phyloP scores from a whole-genome alignment of 345 rosid genomes.

The Cardamine chenopodiifolia region DNA sequence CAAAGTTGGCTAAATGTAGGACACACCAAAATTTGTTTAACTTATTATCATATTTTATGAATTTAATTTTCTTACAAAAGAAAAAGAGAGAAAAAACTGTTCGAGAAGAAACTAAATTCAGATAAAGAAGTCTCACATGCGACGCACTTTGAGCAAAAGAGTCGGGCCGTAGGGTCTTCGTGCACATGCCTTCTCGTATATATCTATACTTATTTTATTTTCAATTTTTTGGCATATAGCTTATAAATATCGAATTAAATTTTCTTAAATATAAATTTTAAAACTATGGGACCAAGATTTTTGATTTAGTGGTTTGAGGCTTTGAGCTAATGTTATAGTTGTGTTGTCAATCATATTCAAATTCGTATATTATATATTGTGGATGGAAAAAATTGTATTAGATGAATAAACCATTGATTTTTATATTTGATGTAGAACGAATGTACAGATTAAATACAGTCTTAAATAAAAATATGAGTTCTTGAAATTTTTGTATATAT shows the following conservation, averaged over 20 bases:
- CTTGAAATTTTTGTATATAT: not conserved
- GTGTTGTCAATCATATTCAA: not conserved
- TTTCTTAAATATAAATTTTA: not conserved
- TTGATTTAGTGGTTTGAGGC: not conserved
- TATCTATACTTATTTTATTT: slow-evolving; percentile 21
- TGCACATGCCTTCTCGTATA: slow-evolving; percentile 45
- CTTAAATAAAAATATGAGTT: not conserved
- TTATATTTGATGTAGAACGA: not conserved
- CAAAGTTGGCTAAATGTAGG: slow-evolving; percentile 37
- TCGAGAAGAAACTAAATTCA: slow-evolving; percentile 41
- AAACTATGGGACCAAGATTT: not conserved
- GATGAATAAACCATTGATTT: slow-evolving; percentile 16
- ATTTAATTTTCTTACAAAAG: slow-evolving; percentile 2
- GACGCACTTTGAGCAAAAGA: slow-evolving; percentile 40
- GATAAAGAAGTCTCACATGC: slow-evolving; percentile 47
- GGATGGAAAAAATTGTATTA: no score
- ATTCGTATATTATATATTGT: not conserved
- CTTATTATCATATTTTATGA: slow-evolving; percentile 20
- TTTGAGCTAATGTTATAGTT: not conserved
- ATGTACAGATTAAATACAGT: not conserved
- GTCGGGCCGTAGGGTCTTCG: slow-evolving; percentile 45
- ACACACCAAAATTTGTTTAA: slow-evolving; percentile 28
- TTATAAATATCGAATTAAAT: slow-evolving; percentile 16
- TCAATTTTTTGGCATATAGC: slow-evolving; percentile 23
- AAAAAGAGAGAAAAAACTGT: not conserved